Conservation (phyloP, 2,329 filamentous ascomycete genomes). For the Colletotrichum filicis region DNA sequence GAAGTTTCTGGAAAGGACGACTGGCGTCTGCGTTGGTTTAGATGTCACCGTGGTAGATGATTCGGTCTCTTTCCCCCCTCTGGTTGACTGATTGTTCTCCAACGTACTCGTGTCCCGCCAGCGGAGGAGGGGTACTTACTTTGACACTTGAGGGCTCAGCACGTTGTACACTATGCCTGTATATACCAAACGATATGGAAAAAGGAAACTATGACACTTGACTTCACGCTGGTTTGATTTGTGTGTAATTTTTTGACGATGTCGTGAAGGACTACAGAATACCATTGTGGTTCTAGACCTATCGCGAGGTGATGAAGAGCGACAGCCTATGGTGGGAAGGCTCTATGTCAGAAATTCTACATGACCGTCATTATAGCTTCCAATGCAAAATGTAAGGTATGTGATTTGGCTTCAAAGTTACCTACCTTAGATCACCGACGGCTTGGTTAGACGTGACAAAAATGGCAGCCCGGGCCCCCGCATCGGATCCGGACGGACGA, state of each 20-base stretch:
- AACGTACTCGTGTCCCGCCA: constrained; percentile 1
- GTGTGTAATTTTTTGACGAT: not conserved
- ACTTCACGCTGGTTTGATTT: not conserved
- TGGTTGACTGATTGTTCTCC: constrained; percentile 6
- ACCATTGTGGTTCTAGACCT: not conserved
- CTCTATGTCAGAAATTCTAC: too few relatives aligned
- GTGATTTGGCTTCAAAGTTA: not conserved
- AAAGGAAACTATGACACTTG: not conserved
- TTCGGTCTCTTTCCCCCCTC: constrained; percentile 16
- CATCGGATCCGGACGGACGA: not conserved
- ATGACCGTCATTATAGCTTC: too few relatives aligned
- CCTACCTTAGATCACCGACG: too few relatives aligned
- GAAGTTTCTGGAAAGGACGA: constrained; percentile 25
- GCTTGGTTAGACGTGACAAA: not conserved
- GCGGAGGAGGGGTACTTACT: constrained; percentile 23
- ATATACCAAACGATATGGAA: constrained; percentile 31
- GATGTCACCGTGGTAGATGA: constrained; percentile 7
- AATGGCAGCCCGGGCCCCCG: not conserved
- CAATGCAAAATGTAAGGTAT: too few relatives aligned
- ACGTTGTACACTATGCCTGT: constrained; percentile 33
- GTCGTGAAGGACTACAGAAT: not conserved
- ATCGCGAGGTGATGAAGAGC: not conserved
- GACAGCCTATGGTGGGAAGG: not conserved
- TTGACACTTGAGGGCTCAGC: constrained; percentile 19
- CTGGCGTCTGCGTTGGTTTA: constrained; percentile 25